Evolutionary conservation across 2,329 filamentous ascomycete species (phyloP), one percentile per base, ranked within the genome.

Genomic region (Fusarium nisikadoi): DNA sequence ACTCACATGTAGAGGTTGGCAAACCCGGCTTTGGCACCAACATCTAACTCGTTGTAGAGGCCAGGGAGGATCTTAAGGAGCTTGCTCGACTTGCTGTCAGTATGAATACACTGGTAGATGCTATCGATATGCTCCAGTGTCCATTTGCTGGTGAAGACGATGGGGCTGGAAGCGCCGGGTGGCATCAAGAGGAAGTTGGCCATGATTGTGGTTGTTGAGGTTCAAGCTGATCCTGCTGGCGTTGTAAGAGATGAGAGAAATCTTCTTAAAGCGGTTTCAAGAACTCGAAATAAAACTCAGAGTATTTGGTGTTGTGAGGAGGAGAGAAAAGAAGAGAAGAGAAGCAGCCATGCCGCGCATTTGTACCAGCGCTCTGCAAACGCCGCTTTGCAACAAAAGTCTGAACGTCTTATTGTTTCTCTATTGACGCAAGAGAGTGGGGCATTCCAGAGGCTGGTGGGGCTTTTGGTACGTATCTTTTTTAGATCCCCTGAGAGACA

Each of bases 1-100:
- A 52, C 75, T 72, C 38, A 77, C 76, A 78, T 75, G 64, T 78
- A 76, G 31, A 72, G 72, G 35, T 62, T 60, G 12, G 76, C 76
- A 33, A 78, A 46, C 38, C 65, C 77, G 27, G 54, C 53, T 33
- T 72, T 76, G 17, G 71, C 72, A 27, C 56, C 70, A 12, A 46
- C 23, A 41, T 76, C 75, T 31, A 76, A 54, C 33, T 64, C 43
- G 23, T 68, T 65, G 50, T 73, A 77, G 23, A 75, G 56, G 9
- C 47, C 23, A 38, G 66, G 65, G 25, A 69, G 58, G n/a, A 78
- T 46, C 19, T 49, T 56, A 8, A 77, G 25, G 36, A 77, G 65
- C 29, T 70, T 68, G 69, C 31, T 67, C 17, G 20, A 20, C 23
- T 72, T 45, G 23, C 14, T 25, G 25, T 46, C 39, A 12, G 39